phyloP scores from a whole-genome alignment of 352 stramenopile species.

The Phytopythium ostracodes region DNA sequence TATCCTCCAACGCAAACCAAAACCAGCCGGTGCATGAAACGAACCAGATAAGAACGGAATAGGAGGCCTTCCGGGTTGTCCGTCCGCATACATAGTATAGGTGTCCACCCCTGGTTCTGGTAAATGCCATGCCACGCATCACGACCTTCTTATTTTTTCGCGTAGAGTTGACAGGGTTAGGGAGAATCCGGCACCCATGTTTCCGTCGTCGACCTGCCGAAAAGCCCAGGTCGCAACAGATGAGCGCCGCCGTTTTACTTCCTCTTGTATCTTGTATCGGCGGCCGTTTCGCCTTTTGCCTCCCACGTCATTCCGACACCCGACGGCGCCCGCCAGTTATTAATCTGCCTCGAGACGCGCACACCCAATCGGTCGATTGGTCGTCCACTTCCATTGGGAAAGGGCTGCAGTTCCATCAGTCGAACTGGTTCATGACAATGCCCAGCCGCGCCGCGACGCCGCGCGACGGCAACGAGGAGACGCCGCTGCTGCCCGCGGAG shows the following conservation, averaged over 20 bases:
- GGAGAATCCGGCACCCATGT: not conserved
- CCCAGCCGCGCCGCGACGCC: not conserved
- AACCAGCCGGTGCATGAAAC: too few species aligned
- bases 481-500: conserved; percentile 27
- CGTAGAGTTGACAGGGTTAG: not conserved
- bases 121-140: not conserved
- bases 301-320: too few species aligned
- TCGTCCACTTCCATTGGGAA: not conserved
- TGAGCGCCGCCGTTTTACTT: too few species aligned
- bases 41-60: not conserved
- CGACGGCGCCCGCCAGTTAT: not conserved
- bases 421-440: not conserved
- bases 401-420: too few species aligned
- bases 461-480: not conserved
- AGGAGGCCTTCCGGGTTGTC: not conserved
- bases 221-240: not conserved
- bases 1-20: too few species aligned
- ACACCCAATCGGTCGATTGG: not conserved
- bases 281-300: too few species aligned
- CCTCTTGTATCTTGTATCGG: too few species aligned
- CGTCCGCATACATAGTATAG: not conserved
- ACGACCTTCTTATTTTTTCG: not conserved
- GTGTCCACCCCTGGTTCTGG: not conserved
- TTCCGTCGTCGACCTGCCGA: not conserved
- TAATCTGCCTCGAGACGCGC: not conserved